These are phyloP conservation scores for Cytospora chrysosperma DNA, from an alignment of 2,329 filamentous ascomycete species.

Conservation along the genomic window DNA sequence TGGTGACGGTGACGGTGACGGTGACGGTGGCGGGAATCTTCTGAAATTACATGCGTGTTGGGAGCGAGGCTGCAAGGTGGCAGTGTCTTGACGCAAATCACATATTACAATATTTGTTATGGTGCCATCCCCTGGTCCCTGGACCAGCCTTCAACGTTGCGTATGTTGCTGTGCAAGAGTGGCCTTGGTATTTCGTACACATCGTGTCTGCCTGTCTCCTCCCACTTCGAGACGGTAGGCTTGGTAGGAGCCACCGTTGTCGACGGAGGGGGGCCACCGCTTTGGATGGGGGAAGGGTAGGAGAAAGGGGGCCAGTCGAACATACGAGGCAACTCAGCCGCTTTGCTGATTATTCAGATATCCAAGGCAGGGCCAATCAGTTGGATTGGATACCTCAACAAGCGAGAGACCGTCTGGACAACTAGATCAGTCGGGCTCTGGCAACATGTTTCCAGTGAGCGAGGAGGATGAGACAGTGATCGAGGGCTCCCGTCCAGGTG, in stretches of 20 bases:
- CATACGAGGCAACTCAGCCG: not conserved
- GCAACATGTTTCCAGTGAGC: not conserved
- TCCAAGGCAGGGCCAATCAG: not conserved
- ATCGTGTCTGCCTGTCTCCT: not conserved
- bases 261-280: too few species aligned
- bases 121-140: not conserved
- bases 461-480: conserved; percentile 15
- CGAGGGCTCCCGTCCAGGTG: conserved; percentile 8
- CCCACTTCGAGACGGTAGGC: not conserved
- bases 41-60: not conserved
- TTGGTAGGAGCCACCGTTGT: too few species aligned
- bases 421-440: not conserved
- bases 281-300: too few species aligned
- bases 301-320: not conserved
- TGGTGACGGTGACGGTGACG: too few species aligned
- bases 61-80: not conserved
- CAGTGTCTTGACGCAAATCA: conserved; percentile 10
- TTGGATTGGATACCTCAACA: not conserved
- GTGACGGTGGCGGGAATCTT: too few species aligned
- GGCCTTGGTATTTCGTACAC: not conserved
- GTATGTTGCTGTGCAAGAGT: not conserved
- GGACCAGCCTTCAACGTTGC: not conserved
- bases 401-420: not conserved
- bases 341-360: not conserved
- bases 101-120: conserved; percentile 14